Conservation (phyloP, 306 rosid genomes). For the Ammopiptanthus mongolicus region DNA sequence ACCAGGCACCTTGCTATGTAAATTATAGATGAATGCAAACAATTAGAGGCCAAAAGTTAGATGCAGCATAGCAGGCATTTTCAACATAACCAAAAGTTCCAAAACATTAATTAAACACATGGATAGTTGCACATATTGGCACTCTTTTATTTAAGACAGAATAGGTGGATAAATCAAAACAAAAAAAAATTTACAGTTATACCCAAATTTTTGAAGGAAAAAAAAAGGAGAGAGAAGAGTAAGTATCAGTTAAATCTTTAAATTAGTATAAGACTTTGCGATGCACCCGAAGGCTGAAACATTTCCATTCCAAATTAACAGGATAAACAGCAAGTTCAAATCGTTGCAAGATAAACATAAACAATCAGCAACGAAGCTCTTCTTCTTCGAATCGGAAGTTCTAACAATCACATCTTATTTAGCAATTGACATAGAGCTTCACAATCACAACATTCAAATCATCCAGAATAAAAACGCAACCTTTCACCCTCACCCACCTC, state of each 20-base stretch:
- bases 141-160: not conserved
- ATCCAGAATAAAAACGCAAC: not conserved
- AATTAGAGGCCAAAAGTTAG: not conserved
- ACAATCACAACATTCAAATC: not conserved
- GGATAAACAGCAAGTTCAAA: not conserved
- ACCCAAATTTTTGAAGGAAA: not conserved
- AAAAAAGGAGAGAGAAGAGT: not conserved
- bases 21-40: not conserved
- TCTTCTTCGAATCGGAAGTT: not conserved
- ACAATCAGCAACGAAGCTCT: not conserved
- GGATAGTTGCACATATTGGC: not conserved
- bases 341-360: not conserved
- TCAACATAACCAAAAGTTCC: not conserved
- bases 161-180: not conserved
- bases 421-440: not conserved
- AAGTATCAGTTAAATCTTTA: not conserved
- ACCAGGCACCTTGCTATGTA: no score
- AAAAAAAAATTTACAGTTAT: not conserved
- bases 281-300: conserved; percentile 7
- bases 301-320: not conserved
- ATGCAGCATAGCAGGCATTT: not conserved
- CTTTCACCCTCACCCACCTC: not conserved
- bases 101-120: not conserved
- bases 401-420: conserved; percentile 6
- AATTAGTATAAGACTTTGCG: not conserved